Percentiles rank a stretch among this genome's conserved stretches.
Conservation (phyloP, 2,329 filamentous ascomycete genomes). For the Ceratocystiopsis minuta region DNA sequence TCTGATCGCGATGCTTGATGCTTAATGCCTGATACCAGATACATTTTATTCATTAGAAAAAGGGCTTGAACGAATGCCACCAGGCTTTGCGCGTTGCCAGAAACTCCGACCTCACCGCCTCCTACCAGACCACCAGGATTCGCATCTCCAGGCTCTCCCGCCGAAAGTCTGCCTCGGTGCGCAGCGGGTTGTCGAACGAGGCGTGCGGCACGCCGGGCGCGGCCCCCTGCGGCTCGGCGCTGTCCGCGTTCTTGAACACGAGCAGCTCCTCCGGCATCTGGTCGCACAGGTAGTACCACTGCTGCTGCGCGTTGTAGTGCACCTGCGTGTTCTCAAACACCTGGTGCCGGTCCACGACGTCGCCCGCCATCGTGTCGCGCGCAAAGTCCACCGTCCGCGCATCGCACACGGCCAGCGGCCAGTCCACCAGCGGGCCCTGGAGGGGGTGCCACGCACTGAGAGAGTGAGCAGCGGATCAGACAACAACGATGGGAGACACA, state of each 20-base stretch:
- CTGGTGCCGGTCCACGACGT: conserved; percentile 9
- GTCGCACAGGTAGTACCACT: conserved; percentile 9
- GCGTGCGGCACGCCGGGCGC: conserved; percentile 7
- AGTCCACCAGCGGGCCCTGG: conserved; percentile 9
- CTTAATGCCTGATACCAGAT: too few species aligned
- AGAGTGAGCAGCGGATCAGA: background rate
- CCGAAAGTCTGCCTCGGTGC: conserved; percentile 4
- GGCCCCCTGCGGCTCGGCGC: conserved; percentile 3
- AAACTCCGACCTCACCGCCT: too few species aligned
- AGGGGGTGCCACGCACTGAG: conserved; percentile 11
- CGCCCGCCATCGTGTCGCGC: conserved; percentile 10
- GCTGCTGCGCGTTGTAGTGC: conserved; percentile 7
- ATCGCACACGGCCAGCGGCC: conserved; percentile 11
- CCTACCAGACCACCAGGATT: conserved; percentile 8
- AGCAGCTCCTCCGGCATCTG: conserved; percentile 9
- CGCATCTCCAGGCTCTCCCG: conserved; percentile 8
- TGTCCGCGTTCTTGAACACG: conserved; percentile 10
- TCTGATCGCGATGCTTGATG: too few species aligned
- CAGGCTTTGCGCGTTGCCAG: too few species aligned
- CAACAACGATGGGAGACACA: background rate
- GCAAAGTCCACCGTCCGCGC: conserved; percentile 9
- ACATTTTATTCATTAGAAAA: too few species aligned
- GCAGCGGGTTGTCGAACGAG: conserved; percentile 6
- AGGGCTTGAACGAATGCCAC: too few species aligned
- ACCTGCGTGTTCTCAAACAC: conserved; percentile 11